Evolutionary conservation across 1,284 basidiomycete species (phyloP), one percentile per base, ranked within the genome.

Genomic region (Ustilago shanxiensis): DNA sequence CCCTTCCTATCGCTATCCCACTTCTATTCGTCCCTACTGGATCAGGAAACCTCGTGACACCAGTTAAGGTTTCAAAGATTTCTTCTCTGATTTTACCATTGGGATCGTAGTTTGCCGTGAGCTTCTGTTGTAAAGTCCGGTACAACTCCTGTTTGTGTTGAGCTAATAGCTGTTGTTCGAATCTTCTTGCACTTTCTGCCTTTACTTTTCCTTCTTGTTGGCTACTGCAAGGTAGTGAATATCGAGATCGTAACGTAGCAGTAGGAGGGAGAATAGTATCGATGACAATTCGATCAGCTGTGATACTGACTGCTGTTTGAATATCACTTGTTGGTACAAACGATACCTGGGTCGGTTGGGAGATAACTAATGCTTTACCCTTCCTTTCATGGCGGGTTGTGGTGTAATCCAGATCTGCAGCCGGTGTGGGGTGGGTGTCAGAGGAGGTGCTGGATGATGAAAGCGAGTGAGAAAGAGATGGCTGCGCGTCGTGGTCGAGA

Each of bases 211-310:
- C n/a, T 28, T 49, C n/a, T n/a, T 44, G 41, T 8, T 33, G 31
- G 11, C n/a, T 9, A 11, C n/a, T 20, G n/a, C 41, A 49, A 9
- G 47, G 26, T 26, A 16, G 22, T 16, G 24, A 14, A 20, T 56
- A 20, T 16, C 14, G n/a, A 1, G 56, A 20, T 14, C 60, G 56
- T 8, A 63, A 44, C 2, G 54, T 60, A 0, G 72, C 67, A 2
- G 72, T 76, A 2, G 80, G 80, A 0, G 80, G 80, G 16, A 78
- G 59, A 50, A 79, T 76, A 13, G 75, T 81, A 50, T 81, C 80
- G 29, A 81, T 80, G 35, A 81, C 62, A 28, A 79, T 63, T 2
- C 77, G 54, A 39, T 79, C 80, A 11, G 54, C 66, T 2, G 59
- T 65, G 20, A 73, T 56, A 39, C 78, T 76, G 20, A 81, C 74